A percentile compares a stretch with the other conserved stretches of the same genome.
Evolutionary conservation across 345 rosid genomes (phyloP).

Genomic region (Aquilaria malaccensis): DNA sequence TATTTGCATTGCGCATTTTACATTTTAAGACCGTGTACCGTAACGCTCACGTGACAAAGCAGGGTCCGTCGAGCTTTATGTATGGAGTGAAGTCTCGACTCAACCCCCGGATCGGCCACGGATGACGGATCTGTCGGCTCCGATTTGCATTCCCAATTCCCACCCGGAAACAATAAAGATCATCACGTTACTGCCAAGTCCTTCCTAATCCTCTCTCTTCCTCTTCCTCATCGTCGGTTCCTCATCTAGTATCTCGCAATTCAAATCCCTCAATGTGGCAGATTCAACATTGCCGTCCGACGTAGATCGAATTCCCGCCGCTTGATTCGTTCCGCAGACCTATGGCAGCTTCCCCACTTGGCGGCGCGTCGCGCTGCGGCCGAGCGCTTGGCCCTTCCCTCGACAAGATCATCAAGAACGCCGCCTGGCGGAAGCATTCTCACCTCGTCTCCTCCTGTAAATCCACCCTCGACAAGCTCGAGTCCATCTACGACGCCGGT

Average conservation of each 20-base stretch:
- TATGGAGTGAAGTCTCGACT: background rate
- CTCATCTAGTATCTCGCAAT: background rate
- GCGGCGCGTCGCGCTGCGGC: slow-evolving; percentile 75
- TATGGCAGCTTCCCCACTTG: slow-evolving; percentile 72
- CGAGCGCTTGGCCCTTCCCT: slow-evolving; percentile 70
- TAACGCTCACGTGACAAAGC: too few species aligned
- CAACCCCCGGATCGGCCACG: background rate
- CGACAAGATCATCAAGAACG: slow-evolving; percentile 89
- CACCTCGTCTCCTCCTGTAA: slow-evolving; percentile 80
- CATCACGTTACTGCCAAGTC: background rate
- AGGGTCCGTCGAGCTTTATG: too few species aligned
- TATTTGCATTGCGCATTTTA: too few species aligned
- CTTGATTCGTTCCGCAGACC: background rate
- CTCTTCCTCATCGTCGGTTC: background rate
- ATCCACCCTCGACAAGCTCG: slow-evolving; percentile 76
- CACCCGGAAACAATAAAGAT: background rate
- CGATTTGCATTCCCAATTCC: background rate
- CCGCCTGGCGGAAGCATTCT: slow-evolving; percentile 94
- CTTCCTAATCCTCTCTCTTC: background rate
- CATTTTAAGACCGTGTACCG: too few species aligned
- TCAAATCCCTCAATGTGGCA: slow-evolving; percentile 2
- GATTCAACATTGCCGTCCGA: background rate
- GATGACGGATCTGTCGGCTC: slow-evolving; percentile 7
- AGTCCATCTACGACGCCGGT: slow-evolving; percentile 36
- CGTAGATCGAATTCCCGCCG: background rate